Evolutionary conservation across 2,329 filamentous ascomycete species (phyloP).

Genomic region (Fusarium abutilonis): DNA sequence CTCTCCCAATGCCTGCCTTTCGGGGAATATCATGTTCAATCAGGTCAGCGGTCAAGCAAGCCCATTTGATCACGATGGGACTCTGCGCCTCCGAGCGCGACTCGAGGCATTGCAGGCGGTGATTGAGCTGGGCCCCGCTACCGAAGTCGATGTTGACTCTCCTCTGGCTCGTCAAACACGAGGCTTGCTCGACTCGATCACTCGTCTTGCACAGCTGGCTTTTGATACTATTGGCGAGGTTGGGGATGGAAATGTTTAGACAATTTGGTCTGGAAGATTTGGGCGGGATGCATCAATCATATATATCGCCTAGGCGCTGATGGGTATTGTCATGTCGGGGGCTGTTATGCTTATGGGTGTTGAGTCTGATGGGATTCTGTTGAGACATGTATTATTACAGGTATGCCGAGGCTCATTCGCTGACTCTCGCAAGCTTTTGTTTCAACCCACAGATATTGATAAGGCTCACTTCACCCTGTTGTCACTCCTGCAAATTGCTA

Average conservation of each 20-base stretch:
- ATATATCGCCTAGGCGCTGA: no score
- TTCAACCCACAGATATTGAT: no score
- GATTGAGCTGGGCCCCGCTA: constrained; percentile 6
- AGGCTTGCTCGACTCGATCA: constrained; percentile 10
- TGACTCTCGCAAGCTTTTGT: no score
- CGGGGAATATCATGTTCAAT: not conserved
- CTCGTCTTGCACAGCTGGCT: constrained; percentile 1
- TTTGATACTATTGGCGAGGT: constrained; percentile 1
- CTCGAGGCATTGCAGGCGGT: not conserved
- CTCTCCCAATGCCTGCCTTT: not conserved
- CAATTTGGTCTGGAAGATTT: no score
- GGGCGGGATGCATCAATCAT: not conserved
- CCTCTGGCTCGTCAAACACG: constrained; percentile 8
- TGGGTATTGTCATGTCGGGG: no score
- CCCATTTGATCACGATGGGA: not conserved
- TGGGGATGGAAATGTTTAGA: not conserved
- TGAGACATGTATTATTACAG: no score
- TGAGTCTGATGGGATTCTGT: no score
- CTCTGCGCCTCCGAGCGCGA: not conserved
- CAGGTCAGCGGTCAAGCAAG: not conserved
- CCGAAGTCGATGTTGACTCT: not conserved
- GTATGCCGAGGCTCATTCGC: no score
- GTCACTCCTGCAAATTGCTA: no score
- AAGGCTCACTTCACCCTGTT: no score
- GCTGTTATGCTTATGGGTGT: no score